Evolutionary conservation across 106 monocot species (phyloP), one percentile per base, ranked within the genome.

Genomic region (Platanthera zijinensis): DNA sequence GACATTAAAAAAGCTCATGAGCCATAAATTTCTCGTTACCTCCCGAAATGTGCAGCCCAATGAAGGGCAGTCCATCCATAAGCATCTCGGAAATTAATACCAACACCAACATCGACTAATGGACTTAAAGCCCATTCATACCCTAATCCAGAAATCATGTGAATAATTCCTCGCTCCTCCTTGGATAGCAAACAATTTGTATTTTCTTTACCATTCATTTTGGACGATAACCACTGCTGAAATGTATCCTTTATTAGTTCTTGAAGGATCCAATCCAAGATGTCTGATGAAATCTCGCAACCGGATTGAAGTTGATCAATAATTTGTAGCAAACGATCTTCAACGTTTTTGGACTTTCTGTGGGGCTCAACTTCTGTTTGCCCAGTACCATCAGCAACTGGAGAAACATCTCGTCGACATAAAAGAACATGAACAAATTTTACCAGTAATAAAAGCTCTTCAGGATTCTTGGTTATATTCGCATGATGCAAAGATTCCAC

Each of bases 31-130:
- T 21, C 25, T 30, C 66, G 11, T 76, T 84, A 97, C 97, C 97
- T 91, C 85, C 91, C 97, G 86, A 89, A 94, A 73, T 73, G 78
- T 71, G 97, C 97, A 82, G 97, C 93, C 97, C 97, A 97, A 77
- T 97, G 97, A 75, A 97, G 97, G 50, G 91, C 91, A n/a, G 97
- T 97, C 97, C 97, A 97, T 69, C 97, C 97, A 73, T 83, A 86
- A 48, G 79, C 48, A 89, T 97, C 97, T 74, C 97, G 93, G 3
- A 94, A 94, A 73, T 97, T 97, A 73, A 97, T 69, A 14, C 87
- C 86, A 78, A 97, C 85, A 74, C 93, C 97, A 68, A 74, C 53
- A 74, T 74, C 75, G 17, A 97, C 84, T 76, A 97, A 80, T 25
- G 86, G 84, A 83, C 52, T 79, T 72, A 97, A 82, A 22, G 91